These are phyloP conservation scores for Kockovaella imperatae DNA, from an alignment of 768 basidiomycete genomes.

Conservation along the genomic window DNA sequence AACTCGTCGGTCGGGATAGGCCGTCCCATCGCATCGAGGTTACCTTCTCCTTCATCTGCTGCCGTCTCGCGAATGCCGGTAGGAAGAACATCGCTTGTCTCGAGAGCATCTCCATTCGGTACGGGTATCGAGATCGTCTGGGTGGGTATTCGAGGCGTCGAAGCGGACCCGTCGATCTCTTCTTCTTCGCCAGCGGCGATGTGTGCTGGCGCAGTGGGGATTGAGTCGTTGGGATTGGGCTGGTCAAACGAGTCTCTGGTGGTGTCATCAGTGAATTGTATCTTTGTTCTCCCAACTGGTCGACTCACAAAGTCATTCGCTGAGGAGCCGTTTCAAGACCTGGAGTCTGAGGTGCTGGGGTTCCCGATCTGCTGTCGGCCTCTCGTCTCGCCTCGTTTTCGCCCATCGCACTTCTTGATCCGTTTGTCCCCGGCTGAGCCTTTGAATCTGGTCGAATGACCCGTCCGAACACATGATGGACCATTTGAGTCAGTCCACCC, in stretches of 20 bases:
- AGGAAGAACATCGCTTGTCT: no score
- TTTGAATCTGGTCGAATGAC: constrained; percentile 34
- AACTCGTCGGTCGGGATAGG: constrained; percentile 72
- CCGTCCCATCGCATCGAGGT: constrained; percentile 38
- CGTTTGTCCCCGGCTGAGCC: not conserved
- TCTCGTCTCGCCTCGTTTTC: constrained; percentile 33
- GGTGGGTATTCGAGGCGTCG: constrained; percentile 17
- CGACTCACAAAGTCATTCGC: constrained; percentile 35
- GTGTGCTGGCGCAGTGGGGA: constrained; percentile 31
- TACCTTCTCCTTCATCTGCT: constrained; percentile 24
- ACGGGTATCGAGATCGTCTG: constrained; percentile 33
- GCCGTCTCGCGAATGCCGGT: no score
- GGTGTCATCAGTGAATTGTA: constrained; percentile 11
- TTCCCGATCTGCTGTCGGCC: constrained; percentile 2
- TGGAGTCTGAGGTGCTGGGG: constrained; percentile 9
- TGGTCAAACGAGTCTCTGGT: constrained; percentile 38
- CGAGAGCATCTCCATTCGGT: constrained; percentile 35
- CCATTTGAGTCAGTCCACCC: constrained; percentile 95
- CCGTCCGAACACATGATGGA: constrained; percentile 87
- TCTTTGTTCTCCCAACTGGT: no score
- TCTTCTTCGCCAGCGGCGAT: constrained; percentile 10
- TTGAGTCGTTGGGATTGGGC: constrained; percentile 44
- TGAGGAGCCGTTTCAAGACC: constrained; percentile 5
- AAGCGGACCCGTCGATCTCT: constrained; percentile 1
- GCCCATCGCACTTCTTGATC: constrained; percentile 17